A percentile compares a stretch with the other conserved stretches of the same genome.
phyloP scores from a whole-genome alignment of 176 grass and related monocot species.

The Dendrocalamus sinicus region DNA sequence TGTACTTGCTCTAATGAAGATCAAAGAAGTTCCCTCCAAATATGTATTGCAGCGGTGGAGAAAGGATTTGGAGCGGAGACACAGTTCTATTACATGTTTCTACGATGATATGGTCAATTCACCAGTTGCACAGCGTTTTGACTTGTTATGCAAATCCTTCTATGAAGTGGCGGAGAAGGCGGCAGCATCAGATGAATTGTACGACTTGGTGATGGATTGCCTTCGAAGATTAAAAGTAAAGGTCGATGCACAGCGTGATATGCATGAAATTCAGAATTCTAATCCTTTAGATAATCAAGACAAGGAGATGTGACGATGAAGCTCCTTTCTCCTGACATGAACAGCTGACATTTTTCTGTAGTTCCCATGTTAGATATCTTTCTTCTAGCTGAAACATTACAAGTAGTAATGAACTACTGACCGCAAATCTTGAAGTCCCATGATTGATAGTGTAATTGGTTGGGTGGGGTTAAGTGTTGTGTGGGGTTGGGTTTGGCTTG shows the following conservation, averaged over 20 bases:
- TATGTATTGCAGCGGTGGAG: conserved; percentile 37
- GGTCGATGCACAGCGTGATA: not conserved
- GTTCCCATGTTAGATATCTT: conserved; percentile 17
- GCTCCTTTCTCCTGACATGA: conserved; percentile 8
- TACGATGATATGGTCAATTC: not conserved
- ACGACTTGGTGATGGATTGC: not conserved
- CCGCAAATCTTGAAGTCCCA: not conserved
- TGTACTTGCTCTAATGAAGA: conserved; percentile 38
- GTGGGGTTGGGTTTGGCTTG: not conserved
- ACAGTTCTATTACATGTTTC: not conserved
- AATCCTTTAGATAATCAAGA: not conserved
- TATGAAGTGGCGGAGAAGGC: conserved; percentile 32
- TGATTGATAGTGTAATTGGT: not conserved
- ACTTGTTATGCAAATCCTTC: conserved; percentile 29
- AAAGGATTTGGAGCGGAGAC: conserved; percentile 10
- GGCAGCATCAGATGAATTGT: not conserved
- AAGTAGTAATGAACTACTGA: not conserved
- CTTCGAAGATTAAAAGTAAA: conserved; percentile 8
- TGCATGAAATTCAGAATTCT: not conserved
- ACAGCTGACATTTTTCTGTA: not conserved
- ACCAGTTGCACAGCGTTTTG: not conserved
- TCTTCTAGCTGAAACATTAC: not conserved
- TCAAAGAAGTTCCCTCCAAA: conserved; percentile 33
- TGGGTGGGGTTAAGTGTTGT: too few species aligned
- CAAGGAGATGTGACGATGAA: not conserved